Conservation (phyloP, 495 filamentous ascomycete species). For the Aspergillus egyptiacus region DNA sequence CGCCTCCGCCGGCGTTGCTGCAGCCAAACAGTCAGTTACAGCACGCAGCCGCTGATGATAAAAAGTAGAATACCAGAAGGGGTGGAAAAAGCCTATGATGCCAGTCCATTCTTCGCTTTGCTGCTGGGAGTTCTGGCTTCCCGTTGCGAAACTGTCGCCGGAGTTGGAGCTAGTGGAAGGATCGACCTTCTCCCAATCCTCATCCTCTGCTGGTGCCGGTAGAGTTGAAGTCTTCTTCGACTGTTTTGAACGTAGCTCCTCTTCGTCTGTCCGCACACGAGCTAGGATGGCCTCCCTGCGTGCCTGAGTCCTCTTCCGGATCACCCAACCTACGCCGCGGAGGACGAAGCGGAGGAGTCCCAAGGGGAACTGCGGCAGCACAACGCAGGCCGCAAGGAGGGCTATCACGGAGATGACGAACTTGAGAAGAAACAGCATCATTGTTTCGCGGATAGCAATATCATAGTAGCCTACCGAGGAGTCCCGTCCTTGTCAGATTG, state of each 20-base stretch:
- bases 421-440: slow-evolving; percentile 38
- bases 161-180: slow-evolving; percentile 33
- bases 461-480: slow-evolving; percentile 8
- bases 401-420: slow-evolving; percentile 30
- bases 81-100: slow-evolving; percentile 92
- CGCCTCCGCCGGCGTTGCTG: slow-evolving; percentile 92
- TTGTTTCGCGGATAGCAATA: neutral
- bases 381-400: slow-evolving; percentile 30
- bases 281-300: slow-evolving; percentile 57
- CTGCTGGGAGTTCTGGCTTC: slow-evolving; percentile 41
- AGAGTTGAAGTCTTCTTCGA: slow-evolving; percentile 23
- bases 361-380: slow-evolving; percentile 35
- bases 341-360: slow-evolving; percentile 33
- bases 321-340: slow-evolving; percentile 54
- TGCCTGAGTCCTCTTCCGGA: slow-evolving; percentile 60
- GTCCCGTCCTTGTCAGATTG: neutral
- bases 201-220: slow-evolving; percentile 44
- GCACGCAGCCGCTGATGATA: neutral
- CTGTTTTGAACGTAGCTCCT: slow-evolving; percentile 40
- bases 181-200: slow-evolving; percentile 73
- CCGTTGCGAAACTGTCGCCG: slow-evolving; percentile 26
- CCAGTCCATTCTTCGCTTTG: slow-evolving; percentile 64
- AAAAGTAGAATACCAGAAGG: slow-evolving; percentile 63
- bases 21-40: neutral
- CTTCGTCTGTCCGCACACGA: slow-evolving; percentile 54